Percentiles rank a stretch among this genome's conserved stretches.
Conservation (phyloP, 2,329 filamentous ascomycete species). For the Hymenoscyphus albidus region DNA sequence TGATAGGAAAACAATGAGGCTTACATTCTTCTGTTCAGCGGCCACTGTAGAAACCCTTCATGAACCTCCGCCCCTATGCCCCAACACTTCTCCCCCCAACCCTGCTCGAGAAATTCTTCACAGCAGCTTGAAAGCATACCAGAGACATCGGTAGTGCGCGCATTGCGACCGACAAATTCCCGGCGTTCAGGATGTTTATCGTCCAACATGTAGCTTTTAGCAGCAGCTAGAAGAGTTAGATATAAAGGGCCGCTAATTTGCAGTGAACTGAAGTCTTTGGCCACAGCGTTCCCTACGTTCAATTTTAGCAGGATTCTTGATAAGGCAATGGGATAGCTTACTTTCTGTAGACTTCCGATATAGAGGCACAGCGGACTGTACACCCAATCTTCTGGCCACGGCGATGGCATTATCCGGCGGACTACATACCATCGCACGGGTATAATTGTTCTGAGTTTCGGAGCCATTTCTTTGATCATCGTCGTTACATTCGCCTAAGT, state of each 20-base stretch:
- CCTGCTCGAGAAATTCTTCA: conserved; percentile 30
- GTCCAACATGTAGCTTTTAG: conserved; percentile 35
- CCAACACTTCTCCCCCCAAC: conserved; percentile 33
- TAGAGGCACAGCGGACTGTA: conserved; percentile 31
- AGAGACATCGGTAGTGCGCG: conserved; percentile 26
- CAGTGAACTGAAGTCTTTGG: conserved; percentile 30
- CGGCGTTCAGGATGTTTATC: conserved; percentile 29
- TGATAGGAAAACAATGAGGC: conserved; percentile 8
- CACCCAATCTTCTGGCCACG: conserved; percentile 27
- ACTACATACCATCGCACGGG: neutral
- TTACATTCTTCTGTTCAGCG: conserved; percentile 31
- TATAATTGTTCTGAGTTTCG: no score
- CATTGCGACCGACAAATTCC: conserved; percentile 28
- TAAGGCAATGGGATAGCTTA: conserved; percentile 15
- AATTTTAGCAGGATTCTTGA: neutral
- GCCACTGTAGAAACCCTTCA: conserved; percentile 29
- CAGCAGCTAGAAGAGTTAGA: conserved; percentile 31
- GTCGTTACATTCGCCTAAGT: neutral
- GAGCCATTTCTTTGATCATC: neutral
- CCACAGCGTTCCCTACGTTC: conserved; percentile 30
- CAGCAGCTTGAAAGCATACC: conserved; percentile 29
- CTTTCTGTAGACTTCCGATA: conserved; percentile 30
- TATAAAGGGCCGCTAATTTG: conserved; percentile 31
- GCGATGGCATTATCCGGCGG: neutral
- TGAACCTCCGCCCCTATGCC: conserved; percentile 19